Conservation (phyloP, 1,139 yeast species). For the Hemisphaericaspora subhashii region DNA sequence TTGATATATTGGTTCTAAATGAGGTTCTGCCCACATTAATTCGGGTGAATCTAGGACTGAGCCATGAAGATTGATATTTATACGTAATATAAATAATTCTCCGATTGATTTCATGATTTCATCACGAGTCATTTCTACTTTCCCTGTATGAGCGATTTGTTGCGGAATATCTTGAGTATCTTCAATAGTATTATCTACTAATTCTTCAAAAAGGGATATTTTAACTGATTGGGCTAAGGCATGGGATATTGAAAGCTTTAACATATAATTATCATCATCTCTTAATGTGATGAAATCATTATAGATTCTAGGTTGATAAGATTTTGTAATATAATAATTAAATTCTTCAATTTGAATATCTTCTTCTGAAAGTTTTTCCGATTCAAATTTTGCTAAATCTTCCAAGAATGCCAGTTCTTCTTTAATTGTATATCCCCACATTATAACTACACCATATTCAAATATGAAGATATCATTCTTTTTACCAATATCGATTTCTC, state of each 20-base stretch:
- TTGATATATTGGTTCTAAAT: constrained; percentile 92
- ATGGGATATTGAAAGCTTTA: constrained; percentile 84
- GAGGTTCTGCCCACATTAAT: constrained; percentile 98
- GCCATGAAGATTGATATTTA: constrained; percentile 90
- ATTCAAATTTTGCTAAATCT: constrained; percentile 85
- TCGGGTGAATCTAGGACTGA: constrained; percentile 95
- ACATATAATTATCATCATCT: constrained; percentile 89
- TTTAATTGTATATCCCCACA: constrained; percentile 89
- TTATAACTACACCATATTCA: constrained; percentile 90
- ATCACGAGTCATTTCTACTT: constrained; percentile 89
- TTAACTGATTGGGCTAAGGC: constrained; percentile 93
- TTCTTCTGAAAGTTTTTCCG: constrained; percentile 84
- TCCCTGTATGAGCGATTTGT: constrained; percentile 91
- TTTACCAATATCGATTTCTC: constrained; percentile 82
- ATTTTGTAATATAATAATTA: constrained; percentile 87
- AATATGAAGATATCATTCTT: constrained; percentile 82
- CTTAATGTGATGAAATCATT: constrained; percentile 91
- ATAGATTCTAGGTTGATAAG: constrained; percentile 92
- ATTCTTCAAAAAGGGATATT: constrained; percentile 89
- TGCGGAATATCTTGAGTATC: constrained; percentile 97
- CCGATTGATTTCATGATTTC: constrained; percentile 97
- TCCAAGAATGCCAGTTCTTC: constrained; percentile 83
- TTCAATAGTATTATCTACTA: constrained; percentile 93
- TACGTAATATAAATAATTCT: constrained; percentile 85
- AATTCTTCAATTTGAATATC: constrained; percentile 94